These are phyloP conservation scores for Polytolypa hystricis DNA, from an alignment of 2,329 filamentous ascomycete genomes.

Conservation along the genomic window DNA sequence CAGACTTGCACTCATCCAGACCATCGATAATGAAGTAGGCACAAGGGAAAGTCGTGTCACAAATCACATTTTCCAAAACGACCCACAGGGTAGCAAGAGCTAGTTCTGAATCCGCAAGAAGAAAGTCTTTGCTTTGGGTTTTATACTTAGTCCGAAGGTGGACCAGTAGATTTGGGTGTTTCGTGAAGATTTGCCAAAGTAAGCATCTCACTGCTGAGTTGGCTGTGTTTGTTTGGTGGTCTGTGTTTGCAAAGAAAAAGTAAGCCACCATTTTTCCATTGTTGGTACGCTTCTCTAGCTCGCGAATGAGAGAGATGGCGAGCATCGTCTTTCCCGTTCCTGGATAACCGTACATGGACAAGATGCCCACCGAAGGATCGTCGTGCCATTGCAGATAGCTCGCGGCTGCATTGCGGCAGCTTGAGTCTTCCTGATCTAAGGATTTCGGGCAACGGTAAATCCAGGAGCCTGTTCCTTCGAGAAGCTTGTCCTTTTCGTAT, in stretches of 20 bases:
- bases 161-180: constrained; percentile 11
- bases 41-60: constrained; percentile 7
- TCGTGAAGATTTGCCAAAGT: constrained; percentile 15
- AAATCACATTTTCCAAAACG: constrained; percentile 13
- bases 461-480: too few relatives aligned
- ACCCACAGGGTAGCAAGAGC: constrained; percentile 14
- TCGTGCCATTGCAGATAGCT: too few relatives aligned
- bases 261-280: constrained; percentile 2
- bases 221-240: constrained; percentile 18
- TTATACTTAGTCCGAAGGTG: constrained; percentile 11
- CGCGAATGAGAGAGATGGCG: constrained; percentile 18
- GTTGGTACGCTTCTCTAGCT: constrained; percentile 6
- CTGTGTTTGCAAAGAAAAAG: constrained; percentile 18
- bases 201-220: constrained; percentile 17
- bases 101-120: constrained; percentile 10
- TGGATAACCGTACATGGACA: constrained; percentile 18
- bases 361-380: too few relatives aligned
- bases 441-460: too few relatives aligned
- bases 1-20: constrained; percentile 19
- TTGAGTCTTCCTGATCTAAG: too few relatives aligned
- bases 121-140: constrained; percentile 5
- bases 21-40: constrained; percentile 21
- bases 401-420: too few relatives aligned
- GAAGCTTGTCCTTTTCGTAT: too few relatives aligned
- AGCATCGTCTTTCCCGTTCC: constrained; percentile 25